Evolutionary conservation across 495 filamentous ascomycete species (phyloP).

Genomic region (Aspergillus avenaceus): DNA sequence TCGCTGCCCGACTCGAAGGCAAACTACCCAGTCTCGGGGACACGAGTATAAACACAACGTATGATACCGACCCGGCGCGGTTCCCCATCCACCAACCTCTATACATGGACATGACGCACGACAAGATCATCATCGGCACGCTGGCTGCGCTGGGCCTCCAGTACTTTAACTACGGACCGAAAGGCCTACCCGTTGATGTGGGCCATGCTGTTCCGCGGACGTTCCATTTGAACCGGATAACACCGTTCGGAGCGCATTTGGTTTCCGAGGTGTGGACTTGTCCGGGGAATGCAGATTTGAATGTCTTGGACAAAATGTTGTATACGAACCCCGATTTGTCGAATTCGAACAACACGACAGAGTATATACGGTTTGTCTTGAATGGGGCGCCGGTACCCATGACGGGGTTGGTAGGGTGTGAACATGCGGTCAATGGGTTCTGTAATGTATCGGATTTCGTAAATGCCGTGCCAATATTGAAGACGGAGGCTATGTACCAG

Average conservation of each 20-base stretch:
- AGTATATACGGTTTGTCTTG: slow-evolving; percentile 29
- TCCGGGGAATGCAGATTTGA: slow-evolving; percentile 12
- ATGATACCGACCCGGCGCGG: slow-evolving; percentile 36
- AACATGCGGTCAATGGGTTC: slow-evolving; percentile 25
- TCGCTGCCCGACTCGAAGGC: slow-evolving; percentile 52
- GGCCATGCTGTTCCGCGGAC: slow-evolving; percentile 33
- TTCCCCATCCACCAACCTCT: slow-evolving; percentile 50
- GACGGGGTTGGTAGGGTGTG: slow-evolving; percentile 24
- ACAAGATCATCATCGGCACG: slow-evolving; percentile 36
- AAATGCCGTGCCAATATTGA: slow-evolving; percentile 14
- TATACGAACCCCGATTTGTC: slow-evolving; percentile 24
- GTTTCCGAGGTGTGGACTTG: slow-evolving; percentile 56
- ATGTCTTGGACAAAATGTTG: slow-evolving; percentile 15
- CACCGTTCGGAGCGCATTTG: slow-evolving; percentile 59
- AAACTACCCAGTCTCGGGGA: slow-evolving; percentile 47
- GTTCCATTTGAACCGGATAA: slow-evolving; percentile 33
- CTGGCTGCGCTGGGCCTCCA: slow-evolving; percentile 48
- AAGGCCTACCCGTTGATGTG: slow-evolving; percentile 41
- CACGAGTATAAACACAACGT: slow-evolving; percentile 55
- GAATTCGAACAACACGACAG: slow-evolving; percentile 1
- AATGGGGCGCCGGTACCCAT: slow-evolving; percentile 26
- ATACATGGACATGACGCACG: slow-evolving; percentile 41
- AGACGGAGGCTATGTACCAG: slow-evolving; percentile 21
- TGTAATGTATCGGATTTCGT: slow-evolving; percentile 24
- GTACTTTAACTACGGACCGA: slow-evolving; percentile 47